Evolutionary conservation across 2,329 filamentous ascomycete genomes (phyloP), one percentile per base, ranked within the genome.

Genomic region (Xylaria polymorpha): DNA sequence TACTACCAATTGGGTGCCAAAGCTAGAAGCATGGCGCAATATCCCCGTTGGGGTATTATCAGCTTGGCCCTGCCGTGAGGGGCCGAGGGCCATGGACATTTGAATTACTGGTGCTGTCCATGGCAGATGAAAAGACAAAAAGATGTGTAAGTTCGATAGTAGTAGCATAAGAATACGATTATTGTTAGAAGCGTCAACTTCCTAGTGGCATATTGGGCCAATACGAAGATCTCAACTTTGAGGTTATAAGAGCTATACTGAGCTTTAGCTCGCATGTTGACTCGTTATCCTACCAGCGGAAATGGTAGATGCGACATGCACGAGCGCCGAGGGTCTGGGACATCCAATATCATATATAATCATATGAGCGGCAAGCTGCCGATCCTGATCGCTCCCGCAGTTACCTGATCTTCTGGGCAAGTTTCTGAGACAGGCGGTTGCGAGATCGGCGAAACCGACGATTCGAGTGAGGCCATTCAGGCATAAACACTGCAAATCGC

Each of bases 11-110:
- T 48, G 22, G 32, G n/a, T 58, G 50, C 12, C 20, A 39, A 39
- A 62, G 32, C 37, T 10, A 58, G 41, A 32, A 20, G 12, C 48
- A 29, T 53, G 57, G n/a, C n/a, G 22, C 53, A 22, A 57, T 9
- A 14, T 29, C 25, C 6, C 41, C 29, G 35, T 51, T 20, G 35
- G 46, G 44, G 44, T 61, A 20, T 12, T 44, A 60, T 39, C 15
- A 29, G 5, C 20, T 20, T 15, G n/a, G 18, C 29, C 8, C 37
- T 51, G 22, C 18, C 35, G 10, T 61, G 41, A 56, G 39, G 35
- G 37, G 50, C 56, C 7, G 29, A 55, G 29, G 41, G 20, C 35
- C 20, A 55, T 51, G 18, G 29, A 37, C 7, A 25, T 55, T 14
- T 37, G 53, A 20, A n/a, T 55, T 51, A 20, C 18, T 51, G 25